These are phyloP conservation scores for Clonostachys rhizophaga DNA, from an alignment of 2,329 filamentous ascomycete species.

Conservation along the genomic window DNA sequence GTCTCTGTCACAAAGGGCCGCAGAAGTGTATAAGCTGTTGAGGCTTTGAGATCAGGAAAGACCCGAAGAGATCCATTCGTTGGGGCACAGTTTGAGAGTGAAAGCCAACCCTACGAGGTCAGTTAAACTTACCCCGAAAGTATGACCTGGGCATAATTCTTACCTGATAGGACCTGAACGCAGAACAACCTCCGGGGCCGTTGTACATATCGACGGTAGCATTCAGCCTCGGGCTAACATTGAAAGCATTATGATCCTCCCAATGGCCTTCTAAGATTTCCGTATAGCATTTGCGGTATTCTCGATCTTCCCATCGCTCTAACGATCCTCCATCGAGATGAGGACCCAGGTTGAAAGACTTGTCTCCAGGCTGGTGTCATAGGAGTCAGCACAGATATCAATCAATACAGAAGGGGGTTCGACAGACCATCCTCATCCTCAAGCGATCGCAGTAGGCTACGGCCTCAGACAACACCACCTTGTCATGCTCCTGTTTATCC, in stretches of 20 bases:
- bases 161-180: slow-evolving; percentile 73
- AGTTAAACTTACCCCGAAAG: too few relatives aligned
- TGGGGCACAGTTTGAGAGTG: slow-evolving; percentile 62
- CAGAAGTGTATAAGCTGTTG: slow-evolving; percentile 71
- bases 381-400: slow-evolving; percentile 18
- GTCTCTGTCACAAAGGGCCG: slow-evolving; percentile 70
- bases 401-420: not conserved
- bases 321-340: slow-evolving; percentile 66
- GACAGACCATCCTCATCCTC: not conserved
- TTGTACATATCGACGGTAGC: slow-evolving; percentile 69
- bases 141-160: too few relatives aligned
- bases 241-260: slow-evolving; percentile 76
- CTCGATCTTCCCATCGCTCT: slow-evolving; percentile 62
- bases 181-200: slow-evolving; percentile 70
- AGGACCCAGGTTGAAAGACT: slow-evolving; percentile 59
- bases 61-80: slow-evolving; percentile 72
- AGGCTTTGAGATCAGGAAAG: slow-evolving; percentile 65
- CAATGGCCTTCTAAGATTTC: slow-evolving; percentile 65
- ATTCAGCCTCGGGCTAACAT: slow-evolving; percentile 58
- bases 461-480: slow-evolving; percentile 48
- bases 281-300: slow-evolving; percentile 61
- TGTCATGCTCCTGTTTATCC: not conserved
- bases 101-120: slow-evolving; percentile 58
- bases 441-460: slow-evolving; percentile 32
- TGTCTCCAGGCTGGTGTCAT: slow-evolving; percentile 49